phyloP scores from a whole-genome alignment of 2,329 filamentous ascomycete species.

The Dactylellina cionopaga region DNA sequence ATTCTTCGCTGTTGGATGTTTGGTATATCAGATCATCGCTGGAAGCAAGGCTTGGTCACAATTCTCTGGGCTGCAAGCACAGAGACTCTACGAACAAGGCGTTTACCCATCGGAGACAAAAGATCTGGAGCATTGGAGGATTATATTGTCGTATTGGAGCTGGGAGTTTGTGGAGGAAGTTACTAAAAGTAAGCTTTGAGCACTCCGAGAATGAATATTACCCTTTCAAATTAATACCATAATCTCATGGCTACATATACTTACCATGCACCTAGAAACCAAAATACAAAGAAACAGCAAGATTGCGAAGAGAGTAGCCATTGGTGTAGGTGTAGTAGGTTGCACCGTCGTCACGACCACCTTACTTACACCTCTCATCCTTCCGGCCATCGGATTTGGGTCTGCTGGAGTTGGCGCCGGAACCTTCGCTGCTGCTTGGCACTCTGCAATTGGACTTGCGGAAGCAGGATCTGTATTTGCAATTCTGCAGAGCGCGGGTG shows the following conservation, averaged over 20 bases:
- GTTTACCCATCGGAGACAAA: slow-evolving; percentile 17
- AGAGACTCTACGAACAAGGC: slow-evolving; percentile 9
- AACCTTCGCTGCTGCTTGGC: slow-evolving; percentile 19
- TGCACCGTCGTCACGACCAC: neutral
- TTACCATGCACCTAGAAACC: neutral
- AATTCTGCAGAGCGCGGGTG: slow-evolving; percentile 32
- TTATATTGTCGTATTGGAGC: slow-evolving; percentile 29
- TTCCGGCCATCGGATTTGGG: slow-evolving; percentile 26
- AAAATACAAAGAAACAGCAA: neutral
- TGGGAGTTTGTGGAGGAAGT: slow-evolving; percentile 27
- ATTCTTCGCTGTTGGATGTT: slow-evolving; percentile 31
- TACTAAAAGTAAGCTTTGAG: slow-evolving; percentile 10
- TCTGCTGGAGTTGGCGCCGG: slow-evolving; percentile 20
- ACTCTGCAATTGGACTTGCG: slow-evolving; percentile 17
- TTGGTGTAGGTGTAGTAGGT: neutral
- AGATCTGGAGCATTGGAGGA: neutral
- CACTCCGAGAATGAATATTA: too few species aligned
- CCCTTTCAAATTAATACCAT: too few species aligned
- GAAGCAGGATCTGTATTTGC: slow-evolving; percentile 37
- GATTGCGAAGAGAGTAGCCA: slow-evolving; percentile 12
- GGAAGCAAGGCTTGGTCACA: slow-evolving; percentile 4
- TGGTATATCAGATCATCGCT: slow-evolving; percentile 15
- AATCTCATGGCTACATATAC: too few species aligned
- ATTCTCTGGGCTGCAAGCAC: neutral
- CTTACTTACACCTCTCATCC: slow-evolving; percentile 3